Percentiles rank a stretch among this genome's conserved stretches.
Conservation (phyloP, 2,329 filamentous ascomycete genomes). For the Trichoderma pleuroti region DNA sequence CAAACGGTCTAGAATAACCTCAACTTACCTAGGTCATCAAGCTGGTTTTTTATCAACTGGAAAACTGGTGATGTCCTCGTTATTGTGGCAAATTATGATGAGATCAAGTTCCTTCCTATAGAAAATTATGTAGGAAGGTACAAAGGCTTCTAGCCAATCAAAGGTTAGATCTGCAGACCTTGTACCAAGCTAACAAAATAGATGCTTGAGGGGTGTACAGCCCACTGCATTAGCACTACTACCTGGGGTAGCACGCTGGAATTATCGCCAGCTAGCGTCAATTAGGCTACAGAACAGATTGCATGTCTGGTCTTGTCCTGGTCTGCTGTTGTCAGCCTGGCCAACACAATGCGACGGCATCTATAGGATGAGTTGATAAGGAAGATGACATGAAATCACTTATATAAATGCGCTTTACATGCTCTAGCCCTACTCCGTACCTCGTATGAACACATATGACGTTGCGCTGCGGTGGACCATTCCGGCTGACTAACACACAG, state of each 20-base stretch:
- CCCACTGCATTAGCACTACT: not conserved
- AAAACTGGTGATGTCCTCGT: no score
- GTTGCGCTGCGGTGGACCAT: not conserved
- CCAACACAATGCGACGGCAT: not conserved
- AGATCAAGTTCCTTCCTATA: no score
- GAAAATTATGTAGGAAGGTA: no score
- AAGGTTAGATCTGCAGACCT: no score
- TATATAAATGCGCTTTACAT: not conserved
- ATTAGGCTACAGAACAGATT: not conserved
- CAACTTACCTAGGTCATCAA: no score
- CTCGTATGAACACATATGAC: conserved; percentile 8
- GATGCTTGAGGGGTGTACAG: no score
- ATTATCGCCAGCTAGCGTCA: not conserved
- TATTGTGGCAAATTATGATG: no score
- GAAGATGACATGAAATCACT: not conserved
- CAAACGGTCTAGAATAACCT: no score
- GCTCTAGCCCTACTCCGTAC: not conserved
- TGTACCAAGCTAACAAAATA: no score
- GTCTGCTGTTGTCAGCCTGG: not conserved
- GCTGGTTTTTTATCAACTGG: no score
- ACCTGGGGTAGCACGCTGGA: not conserved
- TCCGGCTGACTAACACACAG: conserved; percentile 3
- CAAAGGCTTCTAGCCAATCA: no score
- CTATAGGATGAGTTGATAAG: no score
- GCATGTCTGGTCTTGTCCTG: not conserved